These are phyloP conservation scores for Lyophyllum atratum DNA, from an alignment of 768 basidiomycete genomes.

Conservation along the genomic window DNA sequence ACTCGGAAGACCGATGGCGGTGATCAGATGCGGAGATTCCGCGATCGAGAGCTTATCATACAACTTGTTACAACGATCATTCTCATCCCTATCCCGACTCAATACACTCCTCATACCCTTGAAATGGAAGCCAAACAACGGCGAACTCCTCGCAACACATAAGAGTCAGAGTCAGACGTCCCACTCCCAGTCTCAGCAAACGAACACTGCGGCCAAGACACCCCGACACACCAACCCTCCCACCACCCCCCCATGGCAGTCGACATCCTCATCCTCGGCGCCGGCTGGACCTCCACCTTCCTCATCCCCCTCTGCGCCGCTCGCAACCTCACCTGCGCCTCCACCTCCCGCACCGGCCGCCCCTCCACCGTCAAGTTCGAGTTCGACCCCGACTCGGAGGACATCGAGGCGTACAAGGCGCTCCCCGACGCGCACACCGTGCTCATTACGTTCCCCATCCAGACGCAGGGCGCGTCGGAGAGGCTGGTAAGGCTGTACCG, in stretches of 20 bases:
- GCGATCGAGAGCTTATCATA: too few relatives aligned
- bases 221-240: too few relatives aligned
- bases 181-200: too few relatives aligned
- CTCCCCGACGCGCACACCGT: constrained; percentile 58
- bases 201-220: too few relatives aligned
- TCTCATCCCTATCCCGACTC: too few relatives aligned
- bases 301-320: constrained; percentile 52
- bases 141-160: too few relatives aligned
- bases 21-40: too few relatives aligned
- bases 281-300: constrained; percentile 68
- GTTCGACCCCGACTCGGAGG: constrained; percentile 53
- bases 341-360: constrained; percentile 56
- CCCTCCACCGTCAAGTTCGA: constrained; percentile 52
- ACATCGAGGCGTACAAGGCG: constrained; percentile 40
- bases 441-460: constrained; percentile 58
- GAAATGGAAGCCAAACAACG: too few relatives aligned
- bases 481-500: constrained; percentile 48
- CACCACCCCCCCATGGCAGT: constrained; percentile 24
- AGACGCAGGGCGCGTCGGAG: constrained; percentile 44
- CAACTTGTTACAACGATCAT: too few relatives aligned
- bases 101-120: too few relatives aligned
- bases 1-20: too few relatives aligned
- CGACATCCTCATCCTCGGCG: constrained; percentile 64
- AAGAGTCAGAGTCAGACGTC: too few relatives aligned
- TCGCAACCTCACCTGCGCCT: constrained; percentile 43